Evolutionary conservation across 176 grass and related monocot species (phyloP), one percentile per base, ranked within the genome.

Genomic region (Rhynchospora breviuscula): DNA sequence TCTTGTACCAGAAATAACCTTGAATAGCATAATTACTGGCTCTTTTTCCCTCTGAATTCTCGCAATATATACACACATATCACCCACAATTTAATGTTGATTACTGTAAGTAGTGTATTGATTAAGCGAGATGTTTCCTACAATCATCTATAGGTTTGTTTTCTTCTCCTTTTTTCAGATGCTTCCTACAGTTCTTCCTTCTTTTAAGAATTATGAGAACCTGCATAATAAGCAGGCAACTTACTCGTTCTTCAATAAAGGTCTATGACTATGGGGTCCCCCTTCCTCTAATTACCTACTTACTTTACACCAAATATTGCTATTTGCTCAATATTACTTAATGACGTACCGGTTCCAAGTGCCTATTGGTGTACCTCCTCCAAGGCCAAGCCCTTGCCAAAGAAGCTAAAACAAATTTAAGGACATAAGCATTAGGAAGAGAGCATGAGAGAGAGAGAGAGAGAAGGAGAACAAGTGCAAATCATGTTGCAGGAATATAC

Each of bases 361-460:
- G 87, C 95, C 95, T 70, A 98, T 67, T 84, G 33, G 74, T 85
- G 84, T 85, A 82, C 79, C 89, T 60, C 85, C 87, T 56, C 85
- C 89, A 78, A 98, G 81, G n/a, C 95, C 95, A 87, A 98, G 90
- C 84, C 92, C 95, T 91, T 98, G 89, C 92, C 95, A 89, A 23
- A 98, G 87, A 71, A 94, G 81, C 95, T 98, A 82, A 46, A 87
- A 67, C 21, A 25, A 53, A 75, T 23, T 47, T 65, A 40, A 57
- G 19, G 46, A 75, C 15, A 81, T 60, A 64, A 81, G 65, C 63
- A 84, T 21, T 18, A n/a, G 65, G 9, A 74, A 84, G 11, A 60
- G 62, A 19, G 45, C 2, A 40, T 4, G 35, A 17, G 10, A 21
- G 61, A 19, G 1, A 66, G 8, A 47, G 44, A 63, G 29, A 81